A percentile compares a stretch with the other conserved stretches of the same genome.
Evolutionary conservation across 495 filamentous ascomycete genomes (phyloP).

Genomic region (Penicillium silybi): DNA sequence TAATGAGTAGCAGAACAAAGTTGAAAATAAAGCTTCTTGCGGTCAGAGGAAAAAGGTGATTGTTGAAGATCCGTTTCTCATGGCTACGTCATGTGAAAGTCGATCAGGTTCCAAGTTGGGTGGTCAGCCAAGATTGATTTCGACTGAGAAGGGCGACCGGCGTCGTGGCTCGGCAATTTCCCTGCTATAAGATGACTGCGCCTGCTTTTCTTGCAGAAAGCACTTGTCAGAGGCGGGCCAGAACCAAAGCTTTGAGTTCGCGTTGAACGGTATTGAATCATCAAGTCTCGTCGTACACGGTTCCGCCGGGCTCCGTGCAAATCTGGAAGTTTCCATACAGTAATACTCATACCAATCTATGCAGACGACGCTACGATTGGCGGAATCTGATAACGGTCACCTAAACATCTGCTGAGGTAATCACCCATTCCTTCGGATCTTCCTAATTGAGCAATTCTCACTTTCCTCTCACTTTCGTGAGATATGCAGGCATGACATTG

Average conservation of each 20-base stretch:
- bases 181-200: neutral
- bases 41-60: conserved; percentile 20
- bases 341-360: conserved; percentile 17
- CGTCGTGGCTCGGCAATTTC: neutral
- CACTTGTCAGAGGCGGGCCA: neutral
- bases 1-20: neutral
- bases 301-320: neutral
- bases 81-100: conserved; percentile 40
- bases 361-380: conserved; percentile 8
- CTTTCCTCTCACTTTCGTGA: neutral
- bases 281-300: conserved; percentile 6
- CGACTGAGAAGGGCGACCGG: neutral
- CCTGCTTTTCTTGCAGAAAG: neutral
- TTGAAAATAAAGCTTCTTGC: conserved; percentile 4
- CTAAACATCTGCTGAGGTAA: conserved; percentile 13
- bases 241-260: neutral
- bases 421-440: neutral
- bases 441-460: neutral
- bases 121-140: neutral
- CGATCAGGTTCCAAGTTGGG: neutral
- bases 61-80: conserved; percentile 28
- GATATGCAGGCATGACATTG: conserved; percentile 35
- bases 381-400: conserved; percentile 13
- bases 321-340: conserved; percentile 5
- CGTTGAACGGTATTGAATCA: neutral